Conservation (phyloP, 2,329 filamentous ascomycete genomes). For the Paramyrothecium sp. region DNA sequence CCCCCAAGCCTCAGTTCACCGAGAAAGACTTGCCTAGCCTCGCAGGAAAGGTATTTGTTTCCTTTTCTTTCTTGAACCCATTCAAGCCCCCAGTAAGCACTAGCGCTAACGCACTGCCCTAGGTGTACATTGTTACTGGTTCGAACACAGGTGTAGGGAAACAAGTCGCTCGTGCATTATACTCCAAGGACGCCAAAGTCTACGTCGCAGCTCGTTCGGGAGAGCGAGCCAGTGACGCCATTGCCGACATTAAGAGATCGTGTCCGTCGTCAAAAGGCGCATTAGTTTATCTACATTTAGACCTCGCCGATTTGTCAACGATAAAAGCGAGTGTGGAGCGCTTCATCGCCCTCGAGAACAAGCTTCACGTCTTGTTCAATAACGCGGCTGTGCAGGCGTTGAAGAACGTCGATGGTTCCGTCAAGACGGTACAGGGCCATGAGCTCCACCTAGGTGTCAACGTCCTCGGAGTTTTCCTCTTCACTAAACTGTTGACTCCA, state of each 20-base stretch:
- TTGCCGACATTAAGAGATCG: slow-evolving; percentile 33
- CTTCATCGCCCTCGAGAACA: slow-evolving; percentile 17
- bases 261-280: slow-evolving; percentile 28
- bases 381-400: slow-evolving; percentile 33
- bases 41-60: not conserved
- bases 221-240: slow-evolving; percentile 37
- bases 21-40: not conserved
- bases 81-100: not conserved
- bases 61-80: not conserved
- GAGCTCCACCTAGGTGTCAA: slow-evolving; percentile 38
- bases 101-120: not conserved
- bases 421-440: slow-evolving; percentile 12
- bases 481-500: slow-evolving; percentile 33
- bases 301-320: slow-evolving; percentile 30
- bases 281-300: slow-evolving; percentile 37
- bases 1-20: not conserved
- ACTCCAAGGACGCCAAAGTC: slow-evolving; percentile 46
- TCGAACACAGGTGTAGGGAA: slow-evolving; percentile 39
- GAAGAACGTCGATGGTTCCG: not conserved
- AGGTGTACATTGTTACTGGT: slow-evolving; percentile 39
- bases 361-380: slow-evolving; percentile 35
- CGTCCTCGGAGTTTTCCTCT: slow-evolving; percentile 32
- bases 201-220: slow-evolving; percentile 47
- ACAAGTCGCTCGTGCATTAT: slow-evolving; percentile 50
- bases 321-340: slow-evolving; percentile 22